A percentile compares a stretch with the other conserved stretches of the same genome.
Conservation (phyloP, 2,329 filamentous ascomycete species). For the Mollisia scopiformis region DNA sequence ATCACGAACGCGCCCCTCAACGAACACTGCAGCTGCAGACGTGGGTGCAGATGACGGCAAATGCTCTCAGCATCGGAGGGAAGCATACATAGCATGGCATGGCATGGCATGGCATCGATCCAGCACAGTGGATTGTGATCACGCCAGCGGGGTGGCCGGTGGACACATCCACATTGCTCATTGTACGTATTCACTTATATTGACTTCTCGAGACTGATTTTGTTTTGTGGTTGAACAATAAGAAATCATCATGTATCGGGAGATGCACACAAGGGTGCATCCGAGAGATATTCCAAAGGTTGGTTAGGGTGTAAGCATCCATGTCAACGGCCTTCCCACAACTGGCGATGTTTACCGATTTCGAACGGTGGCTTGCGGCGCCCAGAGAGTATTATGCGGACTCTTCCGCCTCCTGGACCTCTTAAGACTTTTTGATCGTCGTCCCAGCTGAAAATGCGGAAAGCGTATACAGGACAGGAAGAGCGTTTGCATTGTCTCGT, state of each 20-base stretch:
- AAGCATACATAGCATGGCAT: too few species aligned
- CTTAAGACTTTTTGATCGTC: neutral
- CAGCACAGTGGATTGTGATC: neutral
- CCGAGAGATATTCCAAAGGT: too few species aligned
- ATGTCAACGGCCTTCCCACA: neutral
- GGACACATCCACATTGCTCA: neutral
- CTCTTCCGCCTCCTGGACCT: neutral
- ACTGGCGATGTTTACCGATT: conserved; percentile 3
- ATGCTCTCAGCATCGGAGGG: neutral
- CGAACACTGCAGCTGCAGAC: conserved; percentile 1
- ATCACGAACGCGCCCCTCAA: neutral
- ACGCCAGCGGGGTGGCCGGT: neutral
- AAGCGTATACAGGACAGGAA: too few species aligned
- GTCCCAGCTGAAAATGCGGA: too few species aligned
- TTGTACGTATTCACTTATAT: too few species aligned
- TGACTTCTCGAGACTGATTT: too few species aligned
- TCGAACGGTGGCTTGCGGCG: conserved; percentile 2
- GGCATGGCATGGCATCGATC: neutral
- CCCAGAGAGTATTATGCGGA: neutral
- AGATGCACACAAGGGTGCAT: too few species aligned
- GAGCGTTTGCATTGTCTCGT: too few species aligned
- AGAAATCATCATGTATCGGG: too few species aligned
- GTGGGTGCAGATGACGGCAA: neutral
- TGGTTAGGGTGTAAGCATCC: neutral
- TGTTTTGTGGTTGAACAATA: too few species aligned